Evolutionary conservation across 805 yeast species (phyloP).

Genomic region (Candida maris): DNA sequence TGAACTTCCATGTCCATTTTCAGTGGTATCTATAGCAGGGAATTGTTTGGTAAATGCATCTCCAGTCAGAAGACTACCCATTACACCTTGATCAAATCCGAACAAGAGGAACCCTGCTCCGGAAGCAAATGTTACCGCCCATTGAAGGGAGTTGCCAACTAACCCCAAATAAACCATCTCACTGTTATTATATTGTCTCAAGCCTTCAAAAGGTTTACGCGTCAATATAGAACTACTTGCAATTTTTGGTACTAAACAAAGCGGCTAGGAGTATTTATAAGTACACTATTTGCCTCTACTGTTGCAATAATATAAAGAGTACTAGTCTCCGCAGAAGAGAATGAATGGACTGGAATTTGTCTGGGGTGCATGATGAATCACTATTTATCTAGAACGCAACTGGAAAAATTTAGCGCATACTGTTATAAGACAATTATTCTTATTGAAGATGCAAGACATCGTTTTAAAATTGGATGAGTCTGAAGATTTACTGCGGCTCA

Average conservation of each 20-base stretch:
- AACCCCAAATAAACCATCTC: slow-evolving; percentile 13
- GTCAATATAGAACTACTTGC: not conserved
- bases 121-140: slow-evolving; percentile 40
- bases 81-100: slow-evolving; percentile 73
- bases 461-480: not conserved
- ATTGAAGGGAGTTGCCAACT: slow-evolving; percentile 11
- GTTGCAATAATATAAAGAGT: not conserved
- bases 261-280: slow-evolving; percentile 3
- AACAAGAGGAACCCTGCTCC: slow-evolving; percentile 40
- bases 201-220: not conserved
- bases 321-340: slow-evolving; percentile 4
- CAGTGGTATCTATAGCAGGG: slow-evolving; percentile 33
- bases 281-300: slow-evolving; percentile 1
- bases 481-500: not conserved
- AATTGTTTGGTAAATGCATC: slow-evolving; percentile 58
- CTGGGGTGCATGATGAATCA: slow-evolving; percentile 5
- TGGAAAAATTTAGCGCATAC: not conserved
- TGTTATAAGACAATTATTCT: no score
- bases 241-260: not conserved
- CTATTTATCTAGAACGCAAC: not conserved
- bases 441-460: no score
- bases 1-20: slow-evolving; percentile 16
- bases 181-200: not conserved
- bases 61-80: slow-evolving; percentile 55
- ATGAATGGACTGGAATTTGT: not conserved